Conservation (phyloP, 2,329 filamentous ascomycete species). For the Phaeosphaeriaceae sp. region DNA sequence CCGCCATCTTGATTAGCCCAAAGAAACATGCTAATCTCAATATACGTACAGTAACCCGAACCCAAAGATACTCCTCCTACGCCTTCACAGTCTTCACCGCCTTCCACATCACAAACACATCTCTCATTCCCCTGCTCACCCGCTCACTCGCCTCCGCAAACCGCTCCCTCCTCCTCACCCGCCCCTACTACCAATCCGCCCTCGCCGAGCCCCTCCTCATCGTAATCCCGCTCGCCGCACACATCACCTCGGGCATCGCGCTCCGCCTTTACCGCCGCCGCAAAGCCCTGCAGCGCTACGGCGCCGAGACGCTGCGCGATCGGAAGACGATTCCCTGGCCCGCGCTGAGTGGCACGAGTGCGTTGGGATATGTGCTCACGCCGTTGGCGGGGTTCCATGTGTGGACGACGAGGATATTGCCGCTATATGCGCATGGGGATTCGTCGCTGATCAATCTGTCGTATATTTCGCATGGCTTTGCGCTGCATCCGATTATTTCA, state of each 20-base stretch:
- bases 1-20: background rate
- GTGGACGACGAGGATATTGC: conserved; percentile 77
- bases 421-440: conserved; percentile 79
- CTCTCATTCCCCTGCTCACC: conserved; percentile 42
- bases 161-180: conserved; percentile 85
- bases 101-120: conserved; percentile 58
- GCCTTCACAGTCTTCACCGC: conserved; percentile 52
- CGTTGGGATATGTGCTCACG: conserved; percentile 74
- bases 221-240: conserved; percentile 73
- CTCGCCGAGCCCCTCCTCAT: conserved; percentile 82
- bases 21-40: background rate
- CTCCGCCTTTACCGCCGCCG: conserved; percentile 77
- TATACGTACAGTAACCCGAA: conserved; percentile 65
- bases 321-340: conserved; percentile 69
- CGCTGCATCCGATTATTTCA: conserved; percentile 70
- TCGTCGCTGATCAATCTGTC: conserved; percentile 84
- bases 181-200: conserved; percentile 86
- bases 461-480: conserved; percentile 86
- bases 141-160: conserved; percentile 72
- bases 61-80: conserved; percentile 91
- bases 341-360: conserved; percentile 70
- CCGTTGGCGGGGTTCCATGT: conserved; percentile 74
- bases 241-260: conserved; percentile 78
- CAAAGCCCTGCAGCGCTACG: conserved; percentile 77
- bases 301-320: conserved; percentile 66